Base-by-base conservation (phyloP, 345 rosid species). In the Euphorbia pulcherrima region DNA sequence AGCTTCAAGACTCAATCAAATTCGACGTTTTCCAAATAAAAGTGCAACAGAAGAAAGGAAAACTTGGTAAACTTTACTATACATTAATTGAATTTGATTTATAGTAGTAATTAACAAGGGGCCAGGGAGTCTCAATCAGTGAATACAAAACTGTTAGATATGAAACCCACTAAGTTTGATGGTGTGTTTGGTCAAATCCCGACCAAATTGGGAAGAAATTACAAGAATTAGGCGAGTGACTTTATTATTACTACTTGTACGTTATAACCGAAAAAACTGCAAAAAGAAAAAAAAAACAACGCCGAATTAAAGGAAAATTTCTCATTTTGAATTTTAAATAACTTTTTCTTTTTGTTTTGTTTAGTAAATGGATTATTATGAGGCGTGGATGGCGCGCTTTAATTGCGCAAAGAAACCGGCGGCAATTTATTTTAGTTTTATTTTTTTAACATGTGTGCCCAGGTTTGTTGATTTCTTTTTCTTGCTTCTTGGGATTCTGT, bases 381-480 rank as follows among this genome's bases (percentile, higher is more conserved):
- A 63, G 75, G 81, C 84, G 85, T 77, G 77, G 83, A 70, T 83
- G 80, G 77, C 84, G 85, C 74, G 23, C 61, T 60, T 30, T 50
- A 51, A 79, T 81, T 54, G 65, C 85, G 87, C 83, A 48, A 78
- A 70, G 77, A 77, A 58, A 78, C 67, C 84, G 86, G 83, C 87
- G 87, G 83, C 67, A 60, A 30, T 51, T 1, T 44, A n/a, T n/a
- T n/a, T n/a, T n/a, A n/a, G n/a, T 29, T 14, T 28, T 28, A 28
- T 7, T 4, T 23, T 65, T 50, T 4, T 4, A 18, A 10, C 48
- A 72, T 51, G 10, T n/a, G n/a, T 11, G 16, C 3, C 50, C 50
- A 11, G 16, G 23, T n/a, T 53, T 1, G 26, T 7, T 48, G 17
- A 18, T 9, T 62, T 28, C 24, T 35, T 47, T n/a, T 27, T 33